A percentile compares a stretch with the other conserved stretches of the same genome.
Evolutionary conservation across 2,329 filamentous ascomycete genomes (phyloP).

Genomic region (Neophaeococcomyces aloes): DNA sequence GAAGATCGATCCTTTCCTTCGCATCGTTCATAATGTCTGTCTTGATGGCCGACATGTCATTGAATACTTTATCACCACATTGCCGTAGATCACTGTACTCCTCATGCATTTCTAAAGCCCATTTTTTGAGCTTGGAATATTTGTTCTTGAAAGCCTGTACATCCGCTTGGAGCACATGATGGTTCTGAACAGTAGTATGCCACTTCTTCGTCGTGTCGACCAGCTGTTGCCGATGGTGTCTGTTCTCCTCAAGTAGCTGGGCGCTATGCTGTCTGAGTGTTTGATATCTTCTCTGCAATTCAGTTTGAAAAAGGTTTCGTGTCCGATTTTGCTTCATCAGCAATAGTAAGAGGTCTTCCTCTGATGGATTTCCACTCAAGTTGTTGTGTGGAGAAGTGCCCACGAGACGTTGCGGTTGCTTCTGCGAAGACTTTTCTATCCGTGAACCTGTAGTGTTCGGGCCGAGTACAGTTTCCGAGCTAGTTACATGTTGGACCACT

Average conservation of each 20-base stretch:
- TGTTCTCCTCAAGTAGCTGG: constrained; percentile 7
- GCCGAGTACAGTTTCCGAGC: not conserved
- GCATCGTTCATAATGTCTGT: constrained; percentile 1
- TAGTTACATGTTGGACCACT: too few species aligned
- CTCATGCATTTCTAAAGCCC: constrained; percentile 16
- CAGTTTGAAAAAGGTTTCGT: constrained; percentile 5
- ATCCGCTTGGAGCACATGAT: constrained; percentile 9
- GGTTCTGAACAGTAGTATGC: constrained; percentile 4
- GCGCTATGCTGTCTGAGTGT: constrained; percentile 7
- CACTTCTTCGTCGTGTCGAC: constrained; percentile 7
- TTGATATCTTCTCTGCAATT: constrained; percentile 5
- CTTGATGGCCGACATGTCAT: constrained; percentile 7
- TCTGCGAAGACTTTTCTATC: not conserved
- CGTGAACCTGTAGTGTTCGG: not conserved
- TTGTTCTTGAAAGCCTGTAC: constrained; percentile 13
- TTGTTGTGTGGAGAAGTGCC: not conserved
- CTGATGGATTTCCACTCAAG: constrained; percentile 7
- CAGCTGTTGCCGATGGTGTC: constrained; percentile 4
- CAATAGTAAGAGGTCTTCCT: constrained; percentile 17
- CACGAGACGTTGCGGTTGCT: not conserved
- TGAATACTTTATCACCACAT: not conserved
- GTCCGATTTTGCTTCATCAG: constrained; percentile 12
- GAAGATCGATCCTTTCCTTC: constrained; percentile 11
- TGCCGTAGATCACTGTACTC: constrained; percentile 13
- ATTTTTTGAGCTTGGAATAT: constrained; percentile 18